Percentiles rank a stretch among this genome's conserved stretches.
phyloP scores from a whole-genome alignment of 2,329 filamentous ascomycete genomes.

The Karstenula rhodostoma region DNA sequence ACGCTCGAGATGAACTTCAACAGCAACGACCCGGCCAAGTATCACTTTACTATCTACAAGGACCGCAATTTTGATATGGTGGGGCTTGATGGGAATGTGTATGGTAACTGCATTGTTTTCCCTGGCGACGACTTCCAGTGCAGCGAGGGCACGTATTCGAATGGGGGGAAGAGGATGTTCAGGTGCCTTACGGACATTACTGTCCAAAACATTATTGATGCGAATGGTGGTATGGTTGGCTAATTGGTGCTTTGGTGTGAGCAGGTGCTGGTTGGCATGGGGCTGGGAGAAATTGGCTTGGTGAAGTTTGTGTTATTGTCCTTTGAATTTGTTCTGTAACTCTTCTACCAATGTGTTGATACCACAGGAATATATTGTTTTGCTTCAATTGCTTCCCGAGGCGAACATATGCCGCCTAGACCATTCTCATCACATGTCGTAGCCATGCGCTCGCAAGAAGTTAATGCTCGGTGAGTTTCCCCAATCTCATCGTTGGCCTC shows the following conservation, averaged over 20 bases:
- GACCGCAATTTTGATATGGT: conserved; percentile 4
- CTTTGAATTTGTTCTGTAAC: no score
- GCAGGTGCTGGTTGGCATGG: no score
- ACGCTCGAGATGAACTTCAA: background rate
- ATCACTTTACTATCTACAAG: conserved; percentile 3
- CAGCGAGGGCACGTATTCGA: background rate
- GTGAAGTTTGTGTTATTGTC: no score
- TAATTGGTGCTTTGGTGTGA: background rate
- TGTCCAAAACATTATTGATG: background rate
- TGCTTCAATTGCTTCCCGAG: no score
- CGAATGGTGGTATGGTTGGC: background rate
- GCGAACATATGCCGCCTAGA: no score
- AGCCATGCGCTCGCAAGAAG: no score
- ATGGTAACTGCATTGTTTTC: conserved; percentile 4
- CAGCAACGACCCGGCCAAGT: background rate
- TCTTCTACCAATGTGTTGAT: no score
- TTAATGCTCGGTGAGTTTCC: background rate
- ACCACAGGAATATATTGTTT: no score
- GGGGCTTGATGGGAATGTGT: conserved; percentile 2
- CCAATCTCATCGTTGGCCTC: background rate
- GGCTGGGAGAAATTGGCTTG: no score
- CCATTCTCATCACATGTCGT: no score
- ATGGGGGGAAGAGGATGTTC: conserved; percentile 1
- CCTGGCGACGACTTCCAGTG: conserved; percentile 1
- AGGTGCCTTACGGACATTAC: background rate